phyloP scores from a whole-genome alignment of 495 filamentous ascomycete genomes.

The Daldinia vernicosa region DNA sequence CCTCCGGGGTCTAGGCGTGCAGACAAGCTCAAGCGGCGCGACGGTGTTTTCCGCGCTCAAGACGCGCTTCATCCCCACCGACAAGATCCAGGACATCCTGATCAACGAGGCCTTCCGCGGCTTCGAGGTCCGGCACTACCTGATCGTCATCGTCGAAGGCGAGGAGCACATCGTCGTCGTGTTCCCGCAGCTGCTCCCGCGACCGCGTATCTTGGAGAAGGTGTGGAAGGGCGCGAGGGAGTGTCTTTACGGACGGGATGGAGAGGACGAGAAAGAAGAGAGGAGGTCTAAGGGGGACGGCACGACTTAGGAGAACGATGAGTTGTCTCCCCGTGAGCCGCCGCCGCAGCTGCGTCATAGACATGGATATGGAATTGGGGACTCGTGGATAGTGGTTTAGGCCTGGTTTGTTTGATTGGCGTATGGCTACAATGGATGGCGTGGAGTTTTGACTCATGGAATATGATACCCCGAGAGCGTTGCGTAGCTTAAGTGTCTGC shows the following conservation, averaged over 20 bases:
- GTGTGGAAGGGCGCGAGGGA: conserved; percentile 84
- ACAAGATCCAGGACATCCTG: conserved; percentile 87
- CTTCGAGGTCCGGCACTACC: conserved; percentile 89
- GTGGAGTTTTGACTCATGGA: conserved; percentile 17
- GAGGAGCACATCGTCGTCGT: conserved; percentile 91
- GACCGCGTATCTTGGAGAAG: conserved; percentile 73
- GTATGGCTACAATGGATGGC: neutral
- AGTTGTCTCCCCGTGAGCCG: neutral
- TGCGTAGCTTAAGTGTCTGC: conserved; percentile 10
- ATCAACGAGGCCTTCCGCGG: conserved; percentile 96
- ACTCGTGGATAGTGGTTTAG: neutral
- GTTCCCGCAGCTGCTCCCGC: conserved; percentile 83
- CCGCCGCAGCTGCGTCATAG: neutral
- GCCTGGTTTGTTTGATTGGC: conserved; percentile 16
- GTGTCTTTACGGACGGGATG: conserved; percentile 76
- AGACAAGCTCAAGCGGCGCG: conserved; percentile 76
- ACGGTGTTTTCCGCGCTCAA: conserved; percentile 65
- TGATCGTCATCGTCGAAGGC: conserved; percentile 89
- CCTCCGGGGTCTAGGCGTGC: conserved; percentile 88
- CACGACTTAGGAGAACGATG: neutral
- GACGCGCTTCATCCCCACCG: conserved; percentile 93
- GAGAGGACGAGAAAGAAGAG: conserved; percentile 22
- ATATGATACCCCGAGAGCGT: conserved; percentile 40
- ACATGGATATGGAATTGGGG: neutral
- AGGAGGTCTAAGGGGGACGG: conserved; percentile 19